Evolutionary conservation across 2,329 filamentous ascomycete genomes (phyloP), one percentile per base, ranked within the genome.

Genomic region (Sporothrix dimorphospora): DNA sequence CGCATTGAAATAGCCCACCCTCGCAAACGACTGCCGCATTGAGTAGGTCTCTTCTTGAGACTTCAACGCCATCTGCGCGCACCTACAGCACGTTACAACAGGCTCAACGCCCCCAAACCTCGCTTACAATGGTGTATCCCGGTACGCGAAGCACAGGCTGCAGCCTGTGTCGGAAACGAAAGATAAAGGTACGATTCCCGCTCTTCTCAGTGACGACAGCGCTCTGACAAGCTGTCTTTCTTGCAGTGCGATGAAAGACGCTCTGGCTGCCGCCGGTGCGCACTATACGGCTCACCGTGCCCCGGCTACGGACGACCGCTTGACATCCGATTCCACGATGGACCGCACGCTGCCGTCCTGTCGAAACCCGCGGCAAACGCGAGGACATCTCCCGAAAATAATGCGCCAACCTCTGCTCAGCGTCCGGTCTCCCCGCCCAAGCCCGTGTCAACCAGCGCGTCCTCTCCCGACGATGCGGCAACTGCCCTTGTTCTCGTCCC

Each of bases 251-350:
- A 67, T 30, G 63, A 67, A n/a, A 12, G 42, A 34, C 42, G 63
- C 6, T 42, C 63, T 47, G 63, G 63, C 16, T 67, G 63, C 42
- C 63, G 63, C 24, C 42, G 63, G 1, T 67, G 63, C 34, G 42
- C 24, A 3, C 42, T 67, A 2, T 47, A 67, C 16, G 42, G 42
- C 42, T 27, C 42, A 16, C 42, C 24, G 27, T 67, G 42, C 7
- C 63, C 63, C n/a, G 63, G 63, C 40, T 67, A 67, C 27, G 63
- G 42, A 5, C 63, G 63, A 3, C 63, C 63, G 14, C 63, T 67
- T 8, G 63, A 67, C 14, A 67, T 67, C 42, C 63, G 63, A 30
- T 67, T 67, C 42, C 63, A 51, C 16, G 42, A 49, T 21, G 63
- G 63, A 7, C 63, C 63, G 3, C 42, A 67, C 63, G 63, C 63